Conservation (phyloP, 2,329 filamentous ascomycete genomes). For the Hypoxylon sp. region DNA sequence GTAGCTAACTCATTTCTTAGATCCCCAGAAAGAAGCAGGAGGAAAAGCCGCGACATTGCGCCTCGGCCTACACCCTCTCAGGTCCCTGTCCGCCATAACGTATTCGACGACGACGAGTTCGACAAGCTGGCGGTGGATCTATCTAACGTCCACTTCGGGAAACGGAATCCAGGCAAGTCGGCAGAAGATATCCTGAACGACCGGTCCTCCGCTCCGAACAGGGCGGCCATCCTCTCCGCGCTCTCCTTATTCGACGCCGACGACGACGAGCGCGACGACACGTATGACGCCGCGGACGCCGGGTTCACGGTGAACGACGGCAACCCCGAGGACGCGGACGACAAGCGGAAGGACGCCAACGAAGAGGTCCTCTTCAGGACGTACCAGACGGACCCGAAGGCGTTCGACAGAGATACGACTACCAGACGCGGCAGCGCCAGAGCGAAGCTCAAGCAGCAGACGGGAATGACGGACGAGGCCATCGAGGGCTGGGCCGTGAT, state of each 20-base stretch:
- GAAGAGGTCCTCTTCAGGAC: constrained; percentile 81
- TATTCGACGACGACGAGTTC: constrained; percentile 85
- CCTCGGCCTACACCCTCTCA: constrained; percentile 70
- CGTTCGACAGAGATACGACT: constrained; percentile 78
- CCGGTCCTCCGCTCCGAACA: constrained; percentile 73
- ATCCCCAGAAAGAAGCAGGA: constrained; percentile 46
- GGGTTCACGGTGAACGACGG: constrained; percentile 84
- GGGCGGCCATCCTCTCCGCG: constrained; percentile 88
- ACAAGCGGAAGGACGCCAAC: constrained; percentile 60
- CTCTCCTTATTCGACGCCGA: constrained; percentile 91
- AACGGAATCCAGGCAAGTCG: constrained; percentile 70
- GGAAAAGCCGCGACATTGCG: constrained; percentile 60
- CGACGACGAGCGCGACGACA: constrained; percentile 96
- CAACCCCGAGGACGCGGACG: constrained; percentile 66
- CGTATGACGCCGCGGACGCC: constrained; percentile 92
- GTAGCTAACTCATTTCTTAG: constrained; percentile 35
- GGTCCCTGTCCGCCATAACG: constrained; percentile 72
- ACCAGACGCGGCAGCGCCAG: constrained; percentile 75
- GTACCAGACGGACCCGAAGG: constrained; percentile 71
- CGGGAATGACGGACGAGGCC: constrained; percentile 90
- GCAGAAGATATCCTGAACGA: constrained; percentile 80
- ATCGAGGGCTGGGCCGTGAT: constrained; percentile 96
- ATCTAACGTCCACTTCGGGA: constrained; percentile 82
- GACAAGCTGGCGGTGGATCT: constrained; percentile 75
- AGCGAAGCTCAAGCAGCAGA: constrained; percentile 75